Evolutionary conservation across 2,329 filamentous ascomycete species (phyloP).

Genomic region (Ophiostoma fasciatum): DNA sequence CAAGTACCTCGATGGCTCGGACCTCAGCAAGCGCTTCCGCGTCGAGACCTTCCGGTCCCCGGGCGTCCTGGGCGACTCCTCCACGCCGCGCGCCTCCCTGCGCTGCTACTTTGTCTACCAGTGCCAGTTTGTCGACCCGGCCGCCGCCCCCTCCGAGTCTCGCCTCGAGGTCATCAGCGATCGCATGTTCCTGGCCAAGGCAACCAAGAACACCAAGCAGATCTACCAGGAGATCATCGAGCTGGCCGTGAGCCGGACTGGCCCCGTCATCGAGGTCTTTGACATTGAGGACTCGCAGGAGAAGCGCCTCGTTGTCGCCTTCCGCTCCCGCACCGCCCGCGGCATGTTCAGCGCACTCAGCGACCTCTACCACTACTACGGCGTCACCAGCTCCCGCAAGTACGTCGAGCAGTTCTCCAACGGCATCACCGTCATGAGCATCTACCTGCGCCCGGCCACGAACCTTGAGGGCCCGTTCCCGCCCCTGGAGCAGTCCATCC

Average conservation of each 20-base stretch:
- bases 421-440: conserved; percentile 90
- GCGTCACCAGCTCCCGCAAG: conserved; percentile 87
- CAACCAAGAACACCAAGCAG: conserved; percentile 85
- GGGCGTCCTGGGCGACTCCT: conserved; percentile 51
- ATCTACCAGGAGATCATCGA: conserved; percentile 92
- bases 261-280: conserved; percentile 94
- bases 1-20: conserved; percentile 82
- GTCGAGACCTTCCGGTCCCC: conserved; percentile 96
- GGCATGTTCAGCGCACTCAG: conserved; percentile 92
- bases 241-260: conserved; percentile 67
- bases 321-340: conserved; percentile 80
- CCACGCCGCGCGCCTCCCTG: conserved; percentile 61
- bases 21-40: conserved; percentile 61
- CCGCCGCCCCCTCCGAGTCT: conserved; percentile 64
- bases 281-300: conserved; percentile 84
- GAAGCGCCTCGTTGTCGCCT: conserved; percentile 88
- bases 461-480: conserved; percentile 43
- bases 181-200: conserved; percentile 87
- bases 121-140: conserved; percentile 71
- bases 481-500: conserved; percentile 83
- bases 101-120: conserved; percentile 99
- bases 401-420: conserved; percentile 99
- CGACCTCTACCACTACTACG: conserved; percentile 97
- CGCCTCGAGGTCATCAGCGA: conserved; percentile 85
- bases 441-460: conserved; percentile 69